Conservation (phyloP, 495 filamentous ascomycete genomes). For the Aspergillus campestris region DNA sequence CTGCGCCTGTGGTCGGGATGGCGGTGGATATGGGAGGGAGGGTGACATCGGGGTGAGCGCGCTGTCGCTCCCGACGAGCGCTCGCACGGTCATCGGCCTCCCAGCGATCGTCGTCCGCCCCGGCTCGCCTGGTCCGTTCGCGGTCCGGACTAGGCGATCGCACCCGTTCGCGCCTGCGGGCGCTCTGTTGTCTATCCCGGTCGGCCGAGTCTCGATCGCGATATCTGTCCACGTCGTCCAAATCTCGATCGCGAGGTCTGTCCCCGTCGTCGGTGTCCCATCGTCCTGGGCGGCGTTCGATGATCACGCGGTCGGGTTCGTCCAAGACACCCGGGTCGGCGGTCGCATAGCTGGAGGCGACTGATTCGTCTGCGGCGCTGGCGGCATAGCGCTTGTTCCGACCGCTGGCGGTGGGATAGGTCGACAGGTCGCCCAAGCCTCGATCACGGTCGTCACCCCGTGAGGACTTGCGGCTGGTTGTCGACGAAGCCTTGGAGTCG, state of each 20-base stretch:
- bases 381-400: constrained; percentile 26
- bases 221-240: not conserved
- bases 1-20: not conserved
- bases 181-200: constrained; percentile 23
- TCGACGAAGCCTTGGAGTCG: constrained; percentile 24
- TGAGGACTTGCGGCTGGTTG: constrained; percentile 41
- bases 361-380: constrained; percentile 37
- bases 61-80: constrained; percentile 22
- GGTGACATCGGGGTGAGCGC: constrained; percentile 21
- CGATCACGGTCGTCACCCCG: constrained; percentile 50
- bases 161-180: constrained; percentile 23
- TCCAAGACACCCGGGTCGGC: constrained; percentile 32
- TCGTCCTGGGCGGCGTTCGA: constrained; percentile 26
- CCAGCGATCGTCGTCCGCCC: constrained; percentile 13
- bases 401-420: constrained; percentile 29
- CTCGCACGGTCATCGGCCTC: constrained; percentile 17
- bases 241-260: not conserved
- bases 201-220: constrained; percentile 13
- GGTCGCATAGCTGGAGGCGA: constrained; percentile 48
- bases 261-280: constrained; percentile 18
- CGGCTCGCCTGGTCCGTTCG: constrained; percentile 21
- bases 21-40: not conserved
- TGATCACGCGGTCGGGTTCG: constrained; percentile 19
- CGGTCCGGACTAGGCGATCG: constrained; percentile 28
- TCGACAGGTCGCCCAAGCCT: constrained; percentile 31